Base-by-base conservation (phyloP, 176 grass and related monocot species). In the Ensete ventricosum region DNA sequence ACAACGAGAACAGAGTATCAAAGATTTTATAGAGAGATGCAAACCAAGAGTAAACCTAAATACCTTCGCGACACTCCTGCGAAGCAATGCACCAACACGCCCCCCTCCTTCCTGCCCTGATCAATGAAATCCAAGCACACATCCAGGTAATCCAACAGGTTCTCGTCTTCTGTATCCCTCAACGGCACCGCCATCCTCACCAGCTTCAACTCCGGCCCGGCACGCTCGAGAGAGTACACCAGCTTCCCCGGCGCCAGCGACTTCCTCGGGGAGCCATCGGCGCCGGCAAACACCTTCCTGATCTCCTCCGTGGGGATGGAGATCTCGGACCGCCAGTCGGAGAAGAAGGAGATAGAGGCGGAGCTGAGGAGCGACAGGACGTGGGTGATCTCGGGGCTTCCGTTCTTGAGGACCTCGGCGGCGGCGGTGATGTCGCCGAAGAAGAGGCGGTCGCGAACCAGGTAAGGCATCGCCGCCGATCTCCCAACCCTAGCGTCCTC, bases 51-150 rank as follows among this genome's bases (percentile, higher is more conserved):
- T 21, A 25, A 52, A 63, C 9, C 7, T 62, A 29, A 4, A 12
- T 85, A 97, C 93, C 93, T 97, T 79, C 93, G 79, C 1, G 90
- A 97, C 23, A 92, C 90, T 12, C 90, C 93, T 0, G 93, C 90
- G 55, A 88, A 92, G 85, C 93, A 92, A 82, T 97, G 93, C 49
- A 97, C 93, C 29, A 92, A 79, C 14, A 90, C 93, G 6, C 52
- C 78, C 27, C 88, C 90, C 11, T 62, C 85, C 60, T 81, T 85
- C 84, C 85, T 85, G 1, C 87, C 88, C 60, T 88, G 53, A 1
- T 96, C 89, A 16, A 96, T 81, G 73, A 96, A 96, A 14, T 88
- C 87, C 77, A 89, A 86, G 68, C 92, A 96, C 9, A 73, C 80
- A 43, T 86, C 81, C 71, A 92, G 80, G 71, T 87, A 84, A 74